These are phyloP conservation scores for Lipomyces mesembrius DNA, from an alignment of 805 yeast genomes.

Conservation along the genomic window DNA sequence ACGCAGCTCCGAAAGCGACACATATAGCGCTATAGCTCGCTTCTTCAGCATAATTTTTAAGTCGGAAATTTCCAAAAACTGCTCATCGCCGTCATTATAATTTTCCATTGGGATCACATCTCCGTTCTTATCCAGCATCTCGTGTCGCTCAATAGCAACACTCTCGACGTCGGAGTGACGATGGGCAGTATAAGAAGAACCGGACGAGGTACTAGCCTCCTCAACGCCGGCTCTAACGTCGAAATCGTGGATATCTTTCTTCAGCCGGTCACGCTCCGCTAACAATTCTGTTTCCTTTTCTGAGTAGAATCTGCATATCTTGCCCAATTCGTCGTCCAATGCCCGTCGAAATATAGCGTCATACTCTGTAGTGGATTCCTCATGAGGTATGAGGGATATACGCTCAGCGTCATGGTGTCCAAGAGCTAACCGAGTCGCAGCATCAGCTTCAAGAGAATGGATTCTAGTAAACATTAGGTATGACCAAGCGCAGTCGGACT, in stretches of 20 bases:
- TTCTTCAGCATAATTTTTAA: slow-evolving; percentile 67
- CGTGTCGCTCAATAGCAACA: slow-evolving; percentile 2
- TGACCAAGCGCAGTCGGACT: background rate
- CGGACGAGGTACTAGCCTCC: slow-evolving; percentile 13
- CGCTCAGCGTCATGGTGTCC: slow-evolving; percentile 40
- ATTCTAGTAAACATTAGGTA: slow-evolving; percentile 50
- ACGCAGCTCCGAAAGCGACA: slow-evolving; percentile 76
- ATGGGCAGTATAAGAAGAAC: slow-evolving; percentile 25
- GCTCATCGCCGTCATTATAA: slow-evolving; percentile 26
- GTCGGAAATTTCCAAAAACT: slow-evolving; percentile 51
- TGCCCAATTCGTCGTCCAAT: slow-evolving; percentile 73
- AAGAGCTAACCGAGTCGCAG: slow-evolving; percentile 40
- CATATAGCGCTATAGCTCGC: slow-evolving; percentile 67
- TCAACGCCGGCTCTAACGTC: slow-evolving; percentile 4
- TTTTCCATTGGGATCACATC: slow-evolving; percentile 20
- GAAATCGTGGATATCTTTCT: slow-evolving; percentile 67
- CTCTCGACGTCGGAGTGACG: slow-evolving; percentile 26
- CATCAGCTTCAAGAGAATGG: slow-evolving; percentile 70
- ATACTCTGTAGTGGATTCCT: slow-evolving; percentile 51
- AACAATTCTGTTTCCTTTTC: slow-evolving; percentile 65
- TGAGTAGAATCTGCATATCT: slow-evolving; percentile 75
- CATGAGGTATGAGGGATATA: slow-evolving; percentile 44
- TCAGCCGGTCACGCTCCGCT: slow-evolving; percentile 59
- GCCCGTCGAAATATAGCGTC: slow-evolving; percentile 67
- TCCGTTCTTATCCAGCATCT: slow-evolving; percentile 14